Percentiles rank a stretch among this genome's conserved stretches.
phyloP scores from a whole-genome alignment of 2,329 filamentous ascomycete genomes.

The Tolypocladium tundrense region DNA sequence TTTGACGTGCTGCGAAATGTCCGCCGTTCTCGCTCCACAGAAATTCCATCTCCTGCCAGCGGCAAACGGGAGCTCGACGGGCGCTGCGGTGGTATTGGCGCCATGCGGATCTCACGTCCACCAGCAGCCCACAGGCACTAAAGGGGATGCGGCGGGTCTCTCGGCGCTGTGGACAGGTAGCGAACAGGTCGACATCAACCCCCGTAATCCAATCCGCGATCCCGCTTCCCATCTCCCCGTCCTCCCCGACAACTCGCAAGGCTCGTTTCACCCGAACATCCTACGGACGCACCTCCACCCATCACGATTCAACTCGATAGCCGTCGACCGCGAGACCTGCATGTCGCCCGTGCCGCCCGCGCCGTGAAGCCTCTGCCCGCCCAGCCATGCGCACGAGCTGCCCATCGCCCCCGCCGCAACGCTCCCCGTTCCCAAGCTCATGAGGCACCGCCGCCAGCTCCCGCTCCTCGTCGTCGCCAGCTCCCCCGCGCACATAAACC shows the following conservation, averaged over 20 bases:
- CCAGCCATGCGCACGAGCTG: slow-evolving; percentile 12
- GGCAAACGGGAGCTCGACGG: background rate
- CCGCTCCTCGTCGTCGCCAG: slow-evolving; percentile 4
- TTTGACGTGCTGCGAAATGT: background rate
- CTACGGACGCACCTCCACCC: background rate
- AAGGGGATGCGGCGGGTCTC: background rate
- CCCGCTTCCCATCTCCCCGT: background rate
- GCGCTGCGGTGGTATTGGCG: background rate
- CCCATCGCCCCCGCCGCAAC: slow-evolving; percentile 5
- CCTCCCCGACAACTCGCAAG: background rate
- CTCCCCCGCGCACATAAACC: background rate
- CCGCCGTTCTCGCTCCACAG: background rate
- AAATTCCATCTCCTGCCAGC: background rate
- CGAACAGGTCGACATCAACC: background rate
- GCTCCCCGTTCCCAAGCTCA: slow-evolving; percentile 8
- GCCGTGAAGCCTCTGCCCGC: background rate
- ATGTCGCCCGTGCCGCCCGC: background rate
- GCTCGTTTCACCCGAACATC: background rate
- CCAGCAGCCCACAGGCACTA: background rate
- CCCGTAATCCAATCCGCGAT: background rate
- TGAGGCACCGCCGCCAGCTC: slow-evolving; percentile 9
- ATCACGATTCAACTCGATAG: background rate
- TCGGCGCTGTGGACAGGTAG: background rate
- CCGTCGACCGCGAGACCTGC: background rate
- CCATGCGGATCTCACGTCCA: background rate